Evolutionary conservation across 1,284 basidiomycete species (phyloP), one percentile per base, ranked within the genome.

Genomic region (Trichosporon faecale): DNA sequence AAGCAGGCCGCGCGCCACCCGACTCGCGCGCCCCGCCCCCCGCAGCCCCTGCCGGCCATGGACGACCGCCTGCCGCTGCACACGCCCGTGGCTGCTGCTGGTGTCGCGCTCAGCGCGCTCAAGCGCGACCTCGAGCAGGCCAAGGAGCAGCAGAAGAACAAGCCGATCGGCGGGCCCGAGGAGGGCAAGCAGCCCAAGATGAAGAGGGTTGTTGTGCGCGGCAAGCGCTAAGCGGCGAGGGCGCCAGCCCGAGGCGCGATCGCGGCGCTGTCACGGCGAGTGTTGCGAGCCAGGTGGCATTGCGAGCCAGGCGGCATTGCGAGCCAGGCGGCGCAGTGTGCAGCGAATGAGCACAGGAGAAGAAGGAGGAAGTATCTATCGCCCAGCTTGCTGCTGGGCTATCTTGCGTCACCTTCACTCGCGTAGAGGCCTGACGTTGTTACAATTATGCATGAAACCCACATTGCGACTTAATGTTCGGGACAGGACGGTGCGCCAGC

Each of bases 61-160:
- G 79, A 83, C 68, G 84, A 84, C 64, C 77, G 83, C 46, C 70
- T 82, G 31, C 82, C 82, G 5, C 65, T 82, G 16, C 80, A 84
- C 73, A 81, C 82, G 16, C 83, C 83, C 0, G 49, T 79, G 0
- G 75, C 80, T 1, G 71, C 79, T 5, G 78, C 81, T 8, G 83
- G 82, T 46, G 79, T 83, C n/a, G 83, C 82, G 2, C 73, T 82
- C 11, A 70, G 77, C 3, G 72, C 78, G 11, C 76, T 84, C 55
- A 82, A 81, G 74, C 73, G 83, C 60, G 82, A 84, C 68, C 63
- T 81, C 55, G 83, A 83, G 75, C 73, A 73, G 33, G 82, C 82
- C 69, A 82, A 81, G 72, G 83, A 84, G 72, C 73, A 73, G 55
- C 80, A 81, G 79, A 80, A 80, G 79, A 80, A 78, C 73, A 80